Base-by-base conservation (phyloP, 257 asterid species). In the Echites panduratus region DNA sequence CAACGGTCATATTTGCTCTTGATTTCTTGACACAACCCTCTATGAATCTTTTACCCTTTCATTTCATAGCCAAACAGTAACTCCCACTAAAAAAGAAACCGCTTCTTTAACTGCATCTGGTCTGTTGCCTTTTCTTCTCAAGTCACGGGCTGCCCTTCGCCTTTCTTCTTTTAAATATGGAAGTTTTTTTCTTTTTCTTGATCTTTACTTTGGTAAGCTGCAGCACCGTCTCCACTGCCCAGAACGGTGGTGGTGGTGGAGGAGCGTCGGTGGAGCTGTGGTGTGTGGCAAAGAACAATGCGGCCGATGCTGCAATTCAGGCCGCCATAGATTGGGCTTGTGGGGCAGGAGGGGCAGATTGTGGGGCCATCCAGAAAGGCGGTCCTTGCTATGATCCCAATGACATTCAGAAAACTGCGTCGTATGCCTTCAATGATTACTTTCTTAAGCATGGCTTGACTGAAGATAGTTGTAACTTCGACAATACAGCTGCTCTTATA, bases 271-370 rank as follows among this genome's bases (percentile, higher is more conserved):
- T 73, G 78, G 85, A 93, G 78, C 84, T 91, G 29, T 93, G 98
- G 98, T 93, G 98, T 80, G 97, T 93, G 71, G 96, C 97, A 0
- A 91, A 89, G 85, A 89, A 91, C 81, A 89, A 93, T 80, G 98
- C 98, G 8, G 91, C 83, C 22, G 97, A 89, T 82, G 70, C 81
- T 24, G 86, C 93, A 7, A 89, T 93, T 9, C 95, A 91, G 83
- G 58, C 89, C 7, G 96, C 97, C 6, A 73, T 91, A 45, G 92
- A 88, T 43, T 93, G 98, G 98, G 87, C 96, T 0, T 93, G 98
- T 79, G 94, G 96, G 76, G 76, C 78, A 20, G 98, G 97, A 7
- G 91, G 95, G 19, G 94, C 91, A 11, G 83, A 88, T 70, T 93
- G 98, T 53, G 83, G 87, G 32, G 89, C 95, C 4, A 88, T 93